Evolutionary conservation across 805 yeast species (phyloP).

Genomic region (Zygosaccharomyces lentus): DNA sequence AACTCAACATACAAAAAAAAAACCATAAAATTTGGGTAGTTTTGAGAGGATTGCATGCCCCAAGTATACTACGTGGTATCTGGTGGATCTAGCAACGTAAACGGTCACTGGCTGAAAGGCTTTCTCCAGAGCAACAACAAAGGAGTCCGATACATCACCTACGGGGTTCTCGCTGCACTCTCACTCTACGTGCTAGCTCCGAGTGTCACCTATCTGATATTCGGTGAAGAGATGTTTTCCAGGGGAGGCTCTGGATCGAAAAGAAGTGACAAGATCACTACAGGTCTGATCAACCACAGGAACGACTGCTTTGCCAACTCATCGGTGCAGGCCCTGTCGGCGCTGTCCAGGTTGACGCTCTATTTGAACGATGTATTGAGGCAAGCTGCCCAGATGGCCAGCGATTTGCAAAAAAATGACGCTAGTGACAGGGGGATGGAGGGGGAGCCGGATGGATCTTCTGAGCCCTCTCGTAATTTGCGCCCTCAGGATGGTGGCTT

Average conservation of each 20-base stretch:
- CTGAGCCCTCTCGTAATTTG: background rate
- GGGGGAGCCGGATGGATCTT: background rate
- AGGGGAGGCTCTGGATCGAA: constrained; percentile 28
- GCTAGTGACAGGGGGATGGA: background rate
- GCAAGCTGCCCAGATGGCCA: constrained; percentile 17
- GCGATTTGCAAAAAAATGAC: constrained; percentile 12
- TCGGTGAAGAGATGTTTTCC: constrained; percentile 19
- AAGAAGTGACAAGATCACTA: constrained; percentile 69
- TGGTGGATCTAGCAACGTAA: constrained; percentile 15
- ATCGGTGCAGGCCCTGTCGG: constrained; percentile 71
- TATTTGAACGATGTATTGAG: constrained; percentile 44
- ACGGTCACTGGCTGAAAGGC: constrained; percentile 15
- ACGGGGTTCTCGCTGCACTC: constrained; percentile 13
- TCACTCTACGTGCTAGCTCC: constrained; percentile 24
- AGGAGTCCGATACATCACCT: constrained; percentile 7
- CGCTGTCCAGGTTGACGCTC: constrained; percentile 54
- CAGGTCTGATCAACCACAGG: constrained; percentile 76
- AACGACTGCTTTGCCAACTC: constrained; percentile 94
- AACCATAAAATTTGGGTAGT: background rate
- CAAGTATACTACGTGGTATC: constrained; percentile 8
- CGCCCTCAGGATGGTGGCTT: background rate
- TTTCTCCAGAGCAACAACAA: constrained; percentile 21
- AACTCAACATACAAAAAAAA: background rate
- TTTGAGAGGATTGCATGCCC: constrained; percentile 8
- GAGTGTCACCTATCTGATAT: constrained; percentile 10